A percentile compares a stretch with the other conserved stretches of the same genome.
Conservation (phyloP, 176 grass and related monocot genomes). For the Avena atlantica region DNA sequence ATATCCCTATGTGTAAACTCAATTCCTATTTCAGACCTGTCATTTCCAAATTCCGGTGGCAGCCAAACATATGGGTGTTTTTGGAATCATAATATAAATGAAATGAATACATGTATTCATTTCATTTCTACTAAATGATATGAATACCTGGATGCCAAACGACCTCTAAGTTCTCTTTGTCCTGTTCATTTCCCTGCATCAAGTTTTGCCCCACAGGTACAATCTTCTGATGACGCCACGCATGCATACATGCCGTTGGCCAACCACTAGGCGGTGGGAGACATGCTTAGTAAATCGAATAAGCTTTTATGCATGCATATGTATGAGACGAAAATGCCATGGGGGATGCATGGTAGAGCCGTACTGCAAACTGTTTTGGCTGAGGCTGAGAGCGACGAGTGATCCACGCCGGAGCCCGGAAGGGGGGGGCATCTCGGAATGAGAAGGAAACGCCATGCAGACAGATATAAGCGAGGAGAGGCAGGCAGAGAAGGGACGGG, state of each 20-base stretch:
- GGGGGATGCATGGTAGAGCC: background rate
- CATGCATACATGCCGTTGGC: too few relatives aligned
- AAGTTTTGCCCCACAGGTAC: background rate
- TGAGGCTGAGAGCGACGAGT: conserved; percentile 50
- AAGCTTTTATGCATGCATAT: background rate
- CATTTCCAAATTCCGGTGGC: too few relatives aligned
- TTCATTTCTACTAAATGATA: too few relatives aligned
- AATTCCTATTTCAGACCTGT: too few relatives aligned
- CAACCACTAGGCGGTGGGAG: background rate
- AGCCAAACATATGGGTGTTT: too few relatives aligned
- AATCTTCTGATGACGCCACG: background rate
- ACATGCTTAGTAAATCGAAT: background rate
- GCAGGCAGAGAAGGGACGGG: too few relatives aligned
- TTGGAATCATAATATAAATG: too few relatives aligned
- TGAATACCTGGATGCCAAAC: too few relatives aligned
- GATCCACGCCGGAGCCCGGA: conserved; percentile 17
- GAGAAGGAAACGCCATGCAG: conserved; percentile 44
- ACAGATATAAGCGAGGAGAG: conserved; percentile 1
- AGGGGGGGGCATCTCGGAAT: conserved; percentile 43
- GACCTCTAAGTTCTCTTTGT: background rate
- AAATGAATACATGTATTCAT: too few relatives aligned
- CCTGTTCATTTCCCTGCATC: background rate
- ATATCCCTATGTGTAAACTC: too few relatives aligned
- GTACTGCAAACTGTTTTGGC: background rate
- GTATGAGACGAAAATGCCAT: background rate